Evolutionary conservation across 371 early-diverging fungal species (phyloP).

Genomic region (Mucor piriformis): DNA sequence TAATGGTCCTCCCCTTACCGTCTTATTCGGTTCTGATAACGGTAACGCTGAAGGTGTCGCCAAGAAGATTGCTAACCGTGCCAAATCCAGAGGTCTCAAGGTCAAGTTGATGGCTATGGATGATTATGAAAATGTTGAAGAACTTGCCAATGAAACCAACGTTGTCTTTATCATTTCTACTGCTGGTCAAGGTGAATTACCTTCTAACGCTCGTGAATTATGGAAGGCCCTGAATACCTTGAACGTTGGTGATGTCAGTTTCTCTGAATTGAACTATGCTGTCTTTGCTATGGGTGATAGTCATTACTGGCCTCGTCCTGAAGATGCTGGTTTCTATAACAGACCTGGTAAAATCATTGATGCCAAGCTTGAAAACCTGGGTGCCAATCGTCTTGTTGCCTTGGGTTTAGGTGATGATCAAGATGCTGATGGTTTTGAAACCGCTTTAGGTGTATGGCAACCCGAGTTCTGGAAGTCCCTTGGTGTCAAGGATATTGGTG

Average conservation of each 20-base stretch:
- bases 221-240: conserved; percentile 72
- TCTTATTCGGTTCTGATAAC: conserved; percentile 91
- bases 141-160: conserved; percentile 74
- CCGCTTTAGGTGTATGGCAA: conserved; percentile 80
- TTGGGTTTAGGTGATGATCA: conserved; percentile 90
- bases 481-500: conserved; percentile 66
- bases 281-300: conserved; percentile 93
- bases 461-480: conserved; percentile 83
- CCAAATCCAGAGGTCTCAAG: conserved; percentile 76
- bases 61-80: conserved; percentile 80
- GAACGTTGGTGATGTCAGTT: conserved; percentile 63
- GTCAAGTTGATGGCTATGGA: conserved; percentile 82
- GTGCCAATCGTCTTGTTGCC: conserved; percentile 65
- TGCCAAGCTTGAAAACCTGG: conserved; percentile 74
- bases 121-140: conserved; percentile 74
- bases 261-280: conserved; percentile 70
- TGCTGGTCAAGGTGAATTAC: conserved; percentile 96
- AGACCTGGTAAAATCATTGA: conserved; percentile 88
- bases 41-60: conserved; percentile 87
- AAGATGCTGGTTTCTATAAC: conserved; percentile 88
- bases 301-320: conserved; percentile 94
- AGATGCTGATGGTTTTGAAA: conserved; percentile 88
- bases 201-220: conserved; percentile 85
- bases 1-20: conserved; percentile 77
- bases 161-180: conserved; percentile 82